These are phyloP conservation scores for Castanopsis chinensis DNA, from an alignment of 306 rosid genomes.

Conservation along the genomic window DNA sequence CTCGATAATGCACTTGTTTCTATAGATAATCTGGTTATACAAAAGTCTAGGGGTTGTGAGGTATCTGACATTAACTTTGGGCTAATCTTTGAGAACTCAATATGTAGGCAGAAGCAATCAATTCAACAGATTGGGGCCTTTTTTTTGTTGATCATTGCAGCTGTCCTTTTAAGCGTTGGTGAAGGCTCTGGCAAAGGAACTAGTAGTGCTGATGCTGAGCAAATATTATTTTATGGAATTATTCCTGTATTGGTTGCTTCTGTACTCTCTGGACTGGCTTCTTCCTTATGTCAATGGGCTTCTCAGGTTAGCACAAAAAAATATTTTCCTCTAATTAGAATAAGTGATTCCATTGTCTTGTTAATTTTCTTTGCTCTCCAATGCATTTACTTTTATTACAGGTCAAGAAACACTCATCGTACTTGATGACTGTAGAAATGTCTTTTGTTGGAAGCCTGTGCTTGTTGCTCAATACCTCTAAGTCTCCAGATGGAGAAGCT, in stretches of 20 bases:
- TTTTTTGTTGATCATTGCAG: conserved; percentile 78
- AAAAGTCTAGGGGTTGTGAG: not conserved
- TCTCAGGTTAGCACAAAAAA: conserved; percentile 71
- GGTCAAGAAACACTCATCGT: conserved; percentile 96
- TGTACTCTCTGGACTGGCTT: conserved; percentile 92
- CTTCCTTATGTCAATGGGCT: conserved; percentile 97
- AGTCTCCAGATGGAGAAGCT: conserved; percentile 94
- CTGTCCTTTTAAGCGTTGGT: conserved; percentile 85
- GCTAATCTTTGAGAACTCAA: not conserved
- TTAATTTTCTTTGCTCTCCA: conserved; percentile 14
- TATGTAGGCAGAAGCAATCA: conserved; percentile 86
- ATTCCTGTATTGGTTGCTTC: conserved; percentile 89
- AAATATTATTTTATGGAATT: conserved; percentile 75
- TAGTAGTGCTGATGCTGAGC: conserved; percentile 52
- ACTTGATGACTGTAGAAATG: conserved; percentile 97
- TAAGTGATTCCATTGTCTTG: not conserved
- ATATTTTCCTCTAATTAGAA: conserved; percentile 6
- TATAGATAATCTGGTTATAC: not conserved
- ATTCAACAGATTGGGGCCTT: conserved; percentile 92
- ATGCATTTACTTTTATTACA: conserved; percentile 32
- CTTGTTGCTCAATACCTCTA: conserved; percentile 65
- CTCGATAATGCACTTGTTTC: not conserved
- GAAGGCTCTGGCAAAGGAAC: conserved; percentile 87
- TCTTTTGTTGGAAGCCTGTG: conserved; percentile 87
- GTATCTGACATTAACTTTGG: conserved; percentile 27